Conservation (phyloP, 495 filamentous ascomycete species). For the Cercophora scortea region DNA sequence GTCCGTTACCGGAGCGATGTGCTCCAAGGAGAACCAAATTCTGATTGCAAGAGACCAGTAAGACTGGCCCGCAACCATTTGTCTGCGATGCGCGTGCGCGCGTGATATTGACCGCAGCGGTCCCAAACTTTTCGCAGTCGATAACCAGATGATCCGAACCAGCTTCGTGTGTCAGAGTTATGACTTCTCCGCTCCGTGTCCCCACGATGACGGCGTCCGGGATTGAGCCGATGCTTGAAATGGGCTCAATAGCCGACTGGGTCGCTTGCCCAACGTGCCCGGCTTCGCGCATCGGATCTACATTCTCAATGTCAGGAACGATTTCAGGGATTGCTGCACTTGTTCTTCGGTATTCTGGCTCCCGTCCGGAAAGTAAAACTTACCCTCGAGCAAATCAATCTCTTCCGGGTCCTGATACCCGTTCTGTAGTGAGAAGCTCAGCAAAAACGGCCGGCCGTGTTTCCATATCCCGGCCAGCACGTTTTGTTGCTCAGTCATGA, state of each 20-base stretch:
- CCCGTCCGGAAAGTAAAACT: background rate
- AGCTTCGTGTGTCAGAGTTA: conserved; percentile 18
- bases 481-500: conserved; percentile 13
- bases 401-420: background rate
- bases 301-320: no score
- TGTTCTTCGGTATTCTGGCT: no score
- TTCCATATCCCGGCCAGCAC: conserved; percentile 26
- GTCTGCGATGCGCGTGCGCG: conserved; percentile 3
- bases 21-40: conserved; percentile 12
- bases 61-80: conserved; percentile 2
- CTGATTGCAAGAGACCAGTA: conserved; percentile 23
- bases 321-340: background rate
- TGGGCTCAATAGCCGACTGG: conserved; percentile 14
- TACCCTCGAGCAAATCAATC: conserved; percentile 15
- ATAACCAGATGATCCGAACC: background rate
- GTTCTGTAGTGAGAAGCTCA: conserved; percentile 1
- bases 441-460: conserved; percentile 15
- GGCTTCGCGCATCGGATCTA: conserved; percentile 2
- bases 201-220: conserved; percentile 23
- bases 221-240: conserved; percentile 26
- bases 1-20: background rate
- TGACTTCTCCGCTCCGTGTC: conserved; percentile 37
- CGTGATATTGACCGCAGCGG: conserved; percentile 14
- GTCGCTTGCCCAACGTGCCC: background rate
- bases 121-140: conserved; percentile 19